phyloP scores from a whole-genome alignment of 192 early-diverging fungal species.

The Mortierella antarctica region DNA sequence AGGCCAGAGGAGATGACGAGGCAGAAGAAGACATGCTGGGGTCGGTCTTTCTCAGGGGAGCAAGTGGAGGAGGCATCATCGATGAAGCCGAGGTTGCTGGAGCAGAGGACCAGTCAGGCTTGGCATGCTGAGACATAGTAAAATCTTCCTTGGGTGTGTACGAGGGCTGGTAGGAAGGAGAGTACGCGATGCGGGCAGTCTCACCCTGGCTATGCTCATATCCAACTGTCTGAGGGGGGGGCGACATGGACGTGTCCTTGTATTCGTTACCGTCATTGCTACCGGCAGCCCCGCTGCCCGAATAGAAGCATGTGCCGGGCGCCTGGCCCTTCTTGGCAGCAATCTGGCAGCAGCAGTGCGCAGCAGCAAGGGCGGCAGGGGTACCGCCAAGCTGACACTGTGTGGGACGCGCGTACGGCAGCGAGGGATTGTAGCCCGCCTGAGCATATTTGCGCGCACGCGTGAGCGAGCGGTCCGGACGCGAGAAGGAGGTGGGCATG shows the following conservation, averaged over 20 bases:
- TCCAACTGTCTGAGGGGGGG: constrained; percentile 18
- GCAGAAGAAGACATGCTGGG: constrained; percentile 2
- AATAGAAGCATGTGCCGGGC: constrained; percentile 41
- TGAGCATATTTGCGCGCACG: constrained; percentile 52
- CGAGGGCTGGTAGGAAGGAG: constrained; percentile 38
- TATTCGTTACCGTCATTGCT: neutral
- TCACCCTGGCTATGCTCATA: constrained; percentile 11
- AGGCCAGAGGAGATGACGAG: constrained; percentile 11
- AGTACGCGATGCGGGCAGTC: constrained; percentile 33
- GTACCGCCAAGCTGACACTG: constrained; percentile 19
- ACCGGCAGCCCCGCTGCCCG: neutral
- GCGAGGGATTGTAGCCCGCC: constrained; percentile 36
- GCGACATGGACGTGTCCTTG: constrained; percentile 33
- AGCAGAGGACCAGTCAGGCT: constrained; percentile 9
- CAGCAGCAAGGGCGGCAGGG: constrained; percentile 8
- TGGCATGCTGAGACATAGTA: neutral
- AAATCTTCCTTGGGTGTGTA: constrained; percentile 15
- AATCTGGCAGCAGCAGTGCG: constrained; percentile 47
- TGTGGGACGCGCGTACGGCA: constrained; percentile 45
- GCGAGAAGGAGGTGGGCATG: constrained; percentile 47
- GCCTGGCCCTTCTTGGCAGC: constrained; percentile 31
- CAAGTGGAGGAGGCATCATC: constrained; percentile 11
- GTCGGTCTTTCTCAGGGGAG: constrained; percentile 8
- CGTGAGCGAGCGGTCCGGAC: constrained; percentile 40
- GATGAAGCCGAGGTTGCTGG: constrained; percentile 9